Conservation (phyloP, 2,329 filamentous ascomycete genomes). For the Westerdykella ornata region DNA sequence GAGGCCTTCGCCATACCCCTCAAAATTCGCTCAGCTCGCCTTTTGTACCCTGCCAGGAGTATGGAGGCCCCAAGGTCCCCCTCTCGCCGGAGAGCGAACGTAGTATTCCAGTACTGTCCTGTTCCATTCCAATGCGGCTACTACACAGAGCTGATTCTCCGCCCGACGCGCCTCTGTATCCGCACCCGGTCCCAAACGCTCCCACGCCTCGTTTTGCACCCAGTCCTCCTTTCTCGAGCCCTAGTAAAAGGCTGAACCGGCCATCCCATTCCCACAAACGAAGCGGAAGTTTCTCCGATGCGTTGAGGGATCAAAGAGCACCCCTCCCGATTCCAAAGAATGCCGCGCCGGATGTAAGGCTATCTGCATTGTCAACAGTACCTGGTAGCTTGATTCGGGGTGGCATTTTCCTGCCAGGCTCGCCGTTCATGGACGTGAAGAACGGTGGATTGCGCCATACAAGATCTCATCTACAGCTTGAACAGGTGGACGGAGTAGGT, state of each 20-base stretch:
- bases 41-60: conserved; percentile 29
- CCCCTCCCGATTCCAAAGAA: conserved; percentile 46
- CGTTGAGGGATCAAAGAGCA: conserved; percentile 61
- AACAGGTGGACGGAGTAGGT: conserved; percentile 20
- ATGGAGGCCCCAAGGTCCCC: conserved; percentile 30
- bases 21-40: conserved; percentile 34
- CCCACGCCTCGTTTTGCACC: conserved; percentile 24
- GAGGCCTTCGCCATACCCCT: conserved; percentile 30
- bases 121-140: conserved; percentile 50
- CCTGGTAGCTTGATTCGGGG: conserved; percentile 83
- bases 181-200: conserved; percentile 32
- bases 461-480: conserved; percentile 29
- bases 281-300: conserved; percentile 82
- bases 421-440: conserved; percentile 64
- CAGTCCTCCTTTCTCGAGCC: conserved; percentile 23
- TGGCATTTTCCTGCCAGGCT: conserved; percentile 72
- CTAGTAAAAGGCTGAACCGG: conserved; percentile 22
- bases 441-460: conserved; percentile 24
- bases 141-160: conserved; percentile 30
- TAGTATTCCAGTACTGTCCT: conserved; percentile 54
- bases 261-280: conserved; percentile 59
- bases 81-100: conserved; percentile 43
- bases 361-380: conserved; percentile 59
- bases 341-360: conserved; percentile 35
- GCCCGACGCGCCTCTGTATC: conserved; percentile 36